Conservation (phyloP, 805 yeast genomes). For the Zygoascus tannicola region DNA sequence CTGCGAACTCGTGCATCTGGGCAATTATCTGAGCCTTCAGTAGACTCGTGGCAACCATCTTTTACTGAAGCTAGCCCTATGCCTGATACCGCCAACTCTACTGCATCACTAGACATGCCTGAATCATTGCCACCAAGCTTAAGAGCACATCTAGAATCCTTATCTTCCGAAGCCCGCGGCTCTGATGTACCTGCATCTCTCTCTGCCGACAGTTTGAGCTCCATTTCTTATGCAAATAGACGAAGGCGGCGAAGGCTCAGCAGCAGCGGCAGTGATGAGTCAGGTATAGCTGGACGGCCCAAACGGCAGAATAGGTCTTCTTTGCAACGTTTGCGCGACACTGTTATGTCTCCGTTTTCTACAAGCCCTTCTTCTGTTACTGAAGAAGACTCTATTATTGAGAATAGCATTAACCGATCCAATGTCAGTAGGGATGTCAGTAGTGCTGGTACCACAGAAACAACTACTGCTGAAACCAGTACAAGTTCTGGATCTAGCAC, state of each 20-base stretch:
- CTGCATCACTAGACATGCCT: not conserved
- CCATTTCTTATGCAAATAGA: not conserved
- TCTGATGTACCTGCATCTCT: not conserved
- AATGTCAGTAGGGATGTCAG: too few species aligned
- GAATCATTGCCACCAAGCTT: not conserved
- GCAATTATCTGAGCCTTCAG: too few species aligned
- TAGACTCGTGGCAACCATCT: too few species aligned
- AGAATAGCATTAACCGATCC: too few species aligned
- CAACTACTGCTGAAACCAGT: not conserved
- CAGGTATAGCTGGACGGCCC: not conserved
- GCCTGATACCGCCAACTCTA: too few species aligned
- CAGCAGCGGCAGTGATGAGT: not conserved
- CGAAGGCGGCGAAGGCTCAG: conserved; percentile 3
- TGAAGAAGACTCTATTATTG: not conserved
- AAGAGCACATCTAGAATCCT: not conserved
- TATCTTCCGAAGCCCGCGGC: not conserved
- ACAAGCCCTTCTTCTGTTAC: not conserved
- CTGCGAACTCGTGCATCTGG: not conserved
- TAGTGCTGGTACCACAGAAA: too few species aligned
- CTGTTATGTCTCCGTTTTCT: conserved; percentile 5
- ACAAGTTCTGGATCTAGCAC: not conserved
- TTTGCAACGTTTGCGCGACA: conserved; percentile 1
- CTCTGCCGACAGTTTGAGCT: not conserved
- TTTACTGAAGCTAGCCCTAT: too few species aligned
- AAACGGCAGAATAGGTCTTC: conserved; percentile 1